These are phyloP conservation scores for Hansenula sp. DNA, from an alignment of 1,139 yeast species.

Conservation along the genomic window DNA sequence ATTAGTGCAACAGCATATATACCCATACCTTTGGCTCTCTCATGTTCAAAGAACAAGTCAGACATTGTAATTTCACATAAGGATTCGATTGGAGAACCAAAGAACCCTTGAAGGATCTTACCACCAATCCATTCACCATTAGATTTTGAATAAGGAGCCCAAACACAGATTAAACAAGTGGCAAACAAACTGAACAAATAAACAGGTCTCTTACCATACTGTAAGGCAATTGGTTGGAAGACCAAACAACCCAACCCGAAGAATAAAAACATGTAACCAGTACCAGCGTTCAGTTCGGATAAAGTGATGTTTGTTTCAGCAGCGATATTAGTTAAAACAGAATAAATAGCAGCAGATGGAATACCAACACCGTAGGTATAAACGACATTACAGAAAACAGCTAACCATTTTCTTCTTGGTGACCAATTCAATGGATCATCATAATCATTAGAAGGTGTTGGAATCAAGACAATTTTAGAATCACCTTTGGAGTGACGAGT, in stretches of 20 bases:
- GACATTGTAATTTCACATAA: slow-evolving; percentile 48
- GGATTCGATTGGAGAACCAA: slow-evolving; percentile 53
- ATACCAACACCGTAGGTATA: slow-evolving; percentile 43
- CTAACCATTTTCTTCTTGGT: not conserved
- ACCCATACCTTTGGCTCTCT: slow-evolving; percentile 45
- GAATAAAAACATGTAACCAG: slow-evolving; percentile 44
- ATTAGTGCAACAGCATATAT: slow-evolving; percentile 38
- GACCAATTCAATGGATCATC: slow-evolving; percentile 1
- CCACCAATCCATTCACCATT: slow-evolving; percentile 36
- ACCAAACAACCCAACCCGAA: slow-evolving; percentile 46
- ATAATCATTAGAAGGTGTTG: slow-evolving; percentile 7
- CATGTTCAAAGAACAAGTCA: slow-evolving; percentile 49
- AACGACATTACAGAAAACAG: slow-evolving; percentile 26
- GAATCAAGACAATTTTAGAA: slow-evolving; percentile 10
- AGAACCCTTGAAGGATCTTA: slow-evolving; percentile 41
- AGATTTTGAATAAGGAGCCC: slow-evolving; percentile 38
- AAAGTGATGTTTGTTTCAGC: slow-evolving; percentile 36
- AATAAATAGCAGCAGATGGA: slow-evolving; percentile 44
- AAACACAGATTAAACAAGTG: slow-evolving; percentile 33
- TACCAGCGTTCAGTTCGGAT: slow-evolving; percentile 43
- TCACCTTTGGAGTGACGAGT: slow-evolving; percentile 18
- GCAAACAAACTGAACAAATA: slow-evolving; percentile 34
- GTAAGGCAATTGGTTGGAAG: slow-evolving; percentile 48
- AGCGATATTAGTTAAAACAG: slow-evolving; percentile 39
- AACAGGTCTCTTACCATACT: slow-evolving; percentile 51